Base-by-base conservation (phyloP, 352 stramenopile species). In the Globisporangium carolinianum region DNA sequence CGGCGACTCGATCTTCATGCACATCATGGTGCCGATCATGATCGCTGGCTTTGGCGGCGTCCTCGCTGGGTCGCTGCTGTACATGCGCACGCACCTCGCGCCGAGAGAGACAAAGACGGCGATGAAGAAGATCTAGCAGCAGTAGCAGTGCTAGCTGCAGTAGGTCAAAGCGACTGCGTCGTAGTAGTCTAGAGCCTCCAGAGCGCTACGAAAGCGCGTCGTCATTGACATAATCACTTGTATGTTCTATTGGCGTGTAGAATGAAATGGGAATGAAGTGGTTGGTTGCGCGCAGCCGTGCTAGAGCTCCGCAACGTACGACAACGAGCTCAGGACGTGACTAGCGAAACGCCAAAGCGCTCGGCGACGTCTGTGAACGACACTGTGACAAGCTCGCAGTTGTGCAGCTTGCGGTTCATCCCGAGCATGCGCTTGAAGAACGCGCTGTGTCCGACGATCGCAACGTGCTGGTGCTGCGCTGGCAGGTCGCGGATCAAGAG, bases 371-470 rank as follows among this genome's bases (percentile, higher is more conserved):
- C 66, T 10, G 36, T 17, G 6, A 86, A 59, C 0, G 65, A 62
- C 12, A 73, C 79, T 41, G 78, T 69, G 7, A 69, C 64, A n/a
- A 95, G 66, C 47, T 95, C 83, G 55, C 85, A 95, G 62, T 95
- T 95, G 57, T 65, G 64, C 15, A 93, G 75, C 58, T 95, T 93
- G 6, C 79, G 74, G 48, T 61, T 78, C 78, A 91, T 91, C 17
- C 71, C 68, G 32, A 92, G 71, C 83, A 91, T 86, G 14, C 79
- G 76, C 59, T 92, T 95, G 68, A 95, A 93, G 63, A 81, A 95
- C 37, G 76, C 75, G 45, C 83, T 93, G 65, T 95, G 85, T 17
- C 85, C 81, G 35, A 95, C 80, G 49, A 95, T 64, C 18, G 76
- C 81, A 54, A 95, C 92, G 60, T 91, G 76, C 38, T 71, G 53